Evolutionary conservation across 805 yeast genomes (phyloP).

Genomic region (Yarrowia keelungensis): DNA sequence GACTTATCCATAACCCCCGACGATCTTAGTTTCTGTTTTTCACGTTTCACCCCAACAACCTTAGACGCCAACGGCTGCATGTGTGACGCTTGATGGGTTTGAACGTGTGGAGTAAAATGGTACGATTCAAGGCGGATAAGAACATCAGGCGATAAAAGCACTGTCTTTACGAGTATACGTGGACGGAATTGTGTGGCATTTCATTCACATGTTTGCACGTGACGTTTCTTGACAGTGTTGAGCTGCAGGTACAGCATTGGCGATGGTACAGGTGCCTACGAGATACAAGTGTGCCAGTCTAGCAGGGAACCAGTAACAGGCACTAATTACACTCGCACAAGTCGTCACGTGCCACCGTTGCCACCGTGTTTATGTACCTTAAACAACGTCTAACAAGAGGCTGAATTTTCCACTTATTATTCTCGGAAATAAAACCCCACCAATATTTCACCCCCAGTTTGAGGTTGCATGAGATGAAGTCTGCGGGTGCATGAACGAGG

Average conservation of each 20-base stretch:
- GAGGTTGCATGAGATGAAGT: background rate
- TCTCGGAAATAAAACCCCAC: background rate
- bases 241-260: constrained; percentile 20
- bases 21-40: constrained; percentile 10
- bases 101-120: constrained; percentile 6
- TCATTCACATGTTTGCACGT: constrained; percentile 27
- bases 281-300: too few species aligned
- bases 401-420: background rate
- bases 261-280: background rate
- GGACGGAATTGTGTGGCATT: background rate
- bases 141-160: constrained; percentile 5
- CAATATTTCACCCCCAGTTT: background rate
- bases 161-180: background rate
- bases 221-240: background rate
- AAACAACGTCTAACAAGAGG: too few species aligned
- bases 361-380: background rate
- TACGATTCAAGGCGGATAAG: constrained; percentile 16
- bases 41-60: constrained; percentile 30
- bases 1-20: constrained; percentile 1
- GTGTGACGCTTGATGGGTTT: constrained; percentile 13
- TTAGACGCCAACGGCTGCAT: constrained; percentile 15
- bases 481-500: background rate
- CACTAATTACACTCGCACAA: too few species aligned
- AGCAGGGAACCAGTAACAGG: too few species aligned
- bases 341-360: constrained; percentile 3